Evolutionary conservation across 768 basidiomycete genomes (phyloP), one percentile per base, ranked within the genome.

Genomic region (Pisolithus marmoratus): DNA sequence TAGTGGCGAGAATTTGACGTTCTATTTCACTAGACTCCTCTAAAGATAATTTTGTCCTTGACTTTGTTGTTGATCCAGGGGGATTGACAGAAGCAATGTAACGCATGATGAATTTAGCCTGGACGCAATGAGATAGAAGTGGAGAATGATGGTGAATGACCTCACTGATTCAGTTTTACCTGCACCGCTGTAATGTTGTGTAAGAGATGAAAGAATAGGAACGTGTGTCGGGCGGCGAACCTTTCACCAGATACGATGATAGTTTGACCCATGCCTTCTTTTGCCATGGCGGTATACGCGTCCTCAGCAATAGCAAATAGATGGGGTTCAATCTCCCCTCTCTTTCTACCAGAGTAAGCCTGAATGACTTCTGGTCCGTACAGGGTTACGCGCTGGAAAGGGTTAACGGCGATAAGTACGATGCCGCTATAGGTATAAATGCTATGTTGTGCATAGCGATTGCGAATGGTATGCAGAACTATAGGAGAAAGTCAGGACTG

Each of bases 391-490:
- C 94, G 90, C 71, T 94, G 90, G 71, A 99, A 99, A 44, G 96
- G 96, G 71, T 99, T 99, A 73, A 99, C 85, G 49, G 96, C 96
- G 66, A 99, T 96, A 58, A 99, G 82, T 55, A 98, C 95, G 59
- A 98, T 99, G 60, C 96, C 96, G 56, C 91, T 94, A 74, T 98
- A 99, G 29, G 96, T 98, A 65, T 98, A 99, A 61, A 98, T 98
- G 66, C 90, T 91, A 69, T 95, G 95, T 59, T 94, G 89, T 31
- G 87, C 90, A 73, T 99, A 99, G 61, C 95, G 89, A 70, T 94
- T 94, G 36, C 89, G 85, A 60, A 99, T 97, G 42, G 95, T 95
- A 66, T 99, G 94, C 24, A 99, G 78, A 27, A 99, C 95, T 95
- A 59, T 3, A 54, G 20, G 57, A 42, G 44, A 23, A 31, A 22